phyloP scores from a whole-genome alignment of 768 basidiomycete species.

The Collybiopsis luxurians region DNA sequence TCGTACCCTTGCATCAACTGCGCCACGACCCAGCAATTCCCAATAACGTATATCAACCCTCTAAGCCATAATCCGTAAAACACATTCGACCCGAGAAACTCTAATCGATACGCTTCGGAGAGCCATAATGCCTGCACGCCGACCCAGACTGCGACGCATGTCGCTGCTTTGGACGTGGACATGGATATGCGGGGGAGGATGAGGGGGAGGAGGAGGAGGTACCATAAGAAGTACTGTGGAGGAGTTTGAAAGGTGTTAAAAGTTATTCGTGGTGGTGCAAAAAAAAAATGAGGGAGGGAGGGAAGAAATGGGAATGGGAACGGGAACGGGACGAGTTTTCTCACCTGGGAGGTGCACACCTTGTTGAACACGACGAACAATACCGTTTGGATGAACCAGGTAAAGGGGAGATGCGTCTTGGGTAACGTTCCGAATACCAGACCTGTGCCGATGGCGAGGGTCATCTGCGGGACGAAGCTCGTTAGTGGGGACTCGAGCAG shows the following conservation, averaged over 20 bases:
- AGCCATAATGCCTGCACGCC: slow-evolving; percentile 87
- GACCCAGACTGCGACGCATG: slow-evolving; percentile 61
- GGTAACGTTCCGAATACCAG: slow-evolving; percentile 60
- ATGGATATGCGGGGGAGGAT: slow-evolving; percentile 67
- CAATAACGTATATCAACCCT: slow-evolving; percentile 68
- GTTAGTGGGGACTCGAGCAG: slow-evolving; percentile 70
- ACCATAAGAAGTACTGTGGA: slow-evolving; percentile 94
- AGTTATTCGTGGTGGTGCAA: too few species aligned
- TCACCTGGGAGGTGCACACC: slow-evolving; percentile 95
- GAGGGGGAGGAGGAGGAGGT: slow-evolving; percentile 83
- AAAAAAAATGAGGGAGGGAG: neutral
- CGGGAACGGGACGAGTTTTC: too few species aligned
- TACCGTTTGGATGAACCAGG: slow-evolving; percentile 91
- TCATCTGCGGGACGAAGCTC: slow-evolving; percentile 84
- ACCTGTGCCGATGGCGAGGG: slow-evolving; percentile 67
- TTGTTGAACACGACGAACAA: slow-evolving; percentile 96
- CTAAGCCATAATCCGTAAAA: slow-evolving; percentile 78
- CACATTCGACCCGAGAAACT: slow-evolving; percentile 78
- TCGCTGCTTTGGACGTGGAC: slow-evolving; percentile 36
- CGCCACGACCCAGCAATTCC: slow-evolving; percentile 79
- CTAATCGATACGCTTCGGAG: slow-evolving; percentile 84
- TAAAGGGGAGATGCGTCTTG: slow-evolving; percentile 63
- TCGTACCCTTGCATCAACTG: slow-evolving; percentile 54
- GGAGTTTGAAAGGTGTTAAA: too few species aligned
- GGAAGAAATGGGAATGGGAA: slow-evolving; percentile 13